Percentiles rank a stretch among this genome's conserved stretches.
Conservation (phyloP, 2,329 filamentous ascomycete genomes). For the Aspergillus oerlinghausenensis region DNA sequence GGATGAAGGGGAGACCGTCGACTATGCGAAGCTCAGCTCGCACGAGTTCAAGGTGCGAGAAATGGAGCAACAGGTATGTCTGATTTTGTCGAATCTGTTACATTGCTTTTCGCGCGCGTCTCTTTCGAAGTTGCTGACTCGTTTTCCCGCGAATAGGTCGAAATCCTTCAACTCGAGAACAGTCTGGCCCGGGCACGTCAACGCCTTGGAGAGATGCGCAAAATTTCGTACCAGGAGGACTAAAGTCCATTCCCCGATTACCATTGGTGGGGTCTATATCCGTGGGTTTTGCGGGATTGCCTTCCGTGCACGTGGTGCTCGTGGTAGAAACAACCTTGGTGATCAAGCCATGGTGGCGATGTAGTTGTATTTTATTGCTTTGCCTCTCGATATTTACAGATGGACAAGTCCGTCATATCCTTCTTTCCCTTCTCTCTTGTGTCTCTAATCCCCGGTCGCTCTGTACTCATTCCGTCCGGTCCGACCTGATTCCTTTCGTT, state of each 20-base stretch:
- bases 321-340: neutral
- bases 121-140: neutral
- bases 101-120: neutral
- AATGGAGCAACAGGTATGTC: constrained; percentile 96
- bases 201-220: constrained; percentile 93
- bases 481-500: constrained; percentile 1
- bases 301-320: neutral
- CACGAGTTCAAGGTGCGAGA: constrained; percentile 98
- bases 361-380: neutral
- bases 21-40: constrained; percentile 81
- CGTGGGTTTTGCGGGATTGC: neutral
- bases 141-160: constrained; percentile 60
- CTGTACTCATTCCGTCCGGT: neutral
- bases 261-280: neutral
- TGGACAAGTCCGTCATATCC: neutral
- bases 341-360: neutral
- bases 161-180: constrained; percentile 95
- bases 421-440: neutral
- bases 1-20: constrained; percentile 72
- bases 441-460: neutral
- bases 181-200: constrained; percentile 71
- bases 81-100: constrained; percentile 4
- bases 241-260: constrained; percentile 15
- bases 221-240: constrained; percentile 88
- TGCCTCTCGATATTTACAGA: neutral